Evolutionary conservation across 768 basidiomycete species (phyloP), one percentile per base, ranked within the genome.

Genomic region (Serendipita sp.): DNA sequence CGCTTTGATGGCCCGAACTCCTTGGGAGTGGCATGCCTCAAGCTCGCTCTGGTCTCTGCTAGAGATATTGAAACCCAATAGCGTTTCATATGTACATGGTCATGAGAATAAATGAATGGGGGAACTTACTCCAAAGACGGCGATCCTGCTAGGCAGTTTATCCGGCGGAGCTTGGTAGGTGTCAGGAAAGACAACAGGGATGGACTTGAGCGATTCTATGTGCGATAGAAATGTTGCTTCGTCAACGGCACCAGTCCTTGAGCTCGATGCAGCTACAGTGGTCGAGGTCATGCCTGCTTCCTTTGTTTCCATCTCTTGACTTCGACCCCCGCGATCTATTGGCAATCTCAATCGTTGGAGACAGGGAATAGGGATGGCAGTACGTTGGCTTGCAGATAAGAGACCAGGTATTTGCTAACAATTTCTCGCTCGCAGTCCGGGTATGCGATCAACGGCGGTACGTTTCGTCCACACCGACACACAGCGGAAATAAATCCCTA

Each of bases 131-230:
- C 82, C 82, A 62, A 90, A 74, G 28, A 87, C 72, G 11, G 85
- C 82, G n/a, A 90, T 76, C 66, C 76, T 83, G 73, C 78, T 87
- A 62, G 90, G 77, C 13, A 80, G 81, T 64, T 83, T 76, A 61
- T 81, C 74, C 0, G 81, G 79, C 0, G 84, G 82, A 60, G 88
- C 84, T 71, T 86, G 85, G 72, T 87, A 90, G 72, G 89, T 84
- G 72, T 90, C 82, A 42, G 75, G 72, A 69, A 83, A 90, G 2
- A 75, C 76, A 63, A 90, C 77, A 26, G 85, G 84, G 71, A 88
- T 85, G 1, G 77, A 74, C 0, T 81, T 77, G 66, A 92, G 69
- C 13, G 81, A 82, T 65, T 81, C 83, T 62, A 82, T 70, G 65
- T 85, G 83, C 2, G 79, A 79, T 68, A 79, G 83, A 44, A 84